These are phyloP conservation scores for Pichia deserticola DNA, from an alignment of 805 yeast species.

Conservation along the genomic window DNA sequence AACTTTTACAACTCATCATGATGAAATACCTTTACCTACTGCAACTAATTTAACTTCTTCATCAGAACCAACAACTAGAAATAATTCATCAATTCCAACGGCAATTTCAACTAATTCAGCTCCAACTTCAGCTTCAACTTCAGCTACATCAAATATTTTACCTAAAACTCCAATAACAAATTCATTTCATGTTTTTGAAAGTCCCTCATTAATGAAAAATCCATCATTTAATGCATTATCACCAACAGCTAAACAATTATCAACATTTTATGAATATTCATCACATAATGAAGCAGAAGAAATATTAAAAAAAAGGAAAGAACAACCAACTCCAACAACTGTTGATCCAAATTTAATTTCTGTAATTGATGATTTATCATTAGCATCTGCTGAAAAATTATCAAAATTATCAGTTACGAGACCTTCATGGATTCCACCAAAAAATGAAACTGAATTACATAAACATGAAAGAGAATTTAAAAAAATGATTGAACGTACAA, in stretches of 20 bases:
- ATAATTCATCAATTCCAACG: not conserved
- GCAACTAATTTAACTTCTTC: not conserved
- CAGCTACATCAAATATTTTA: not conserved
- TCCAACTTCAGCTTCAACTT: not conserved
- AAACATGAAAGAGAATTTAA: conserved; percentile 52
- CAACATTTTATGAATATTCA: conserved; percentile 35
- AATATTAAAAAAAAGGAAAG: conserved; percentile 30
- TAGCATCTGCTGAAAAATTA: conserved; percentile 57
- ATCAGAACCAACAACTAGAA: not conserved
- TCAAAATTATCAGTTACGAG: conserved; percentile 50
- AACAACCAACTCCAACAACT: conserved; percentile 10
- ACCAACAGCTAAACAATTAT: conserved; percentile 32
- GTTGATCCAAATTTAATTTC: conserved; percentile 14
- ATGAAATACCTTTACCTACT: not conserved
- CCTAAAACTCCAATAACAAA: not conserved
- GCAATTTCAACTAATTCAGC: not conserved
- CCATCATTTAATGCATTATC: conserved; percentile 24
- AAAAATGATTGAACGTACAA: conserved; percentile 28
- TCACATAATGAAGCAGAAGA: conserved; percentile 29
- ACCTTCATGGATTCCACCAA: conserved; percentile 70
- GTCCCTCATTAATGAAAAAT: conserved; percentile 22
- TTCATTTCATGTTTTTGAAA: not conserved
- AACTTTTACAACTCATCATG: not conserved
- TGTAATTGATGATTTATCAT: conserved; percentile 46
- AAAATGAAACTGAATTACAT: conserved; percentile 41